Evolutionary conservation across 2,329 filamentous ascomycete species (phyloP).

Genomic region (Talaromyces marneffei): DNA sequence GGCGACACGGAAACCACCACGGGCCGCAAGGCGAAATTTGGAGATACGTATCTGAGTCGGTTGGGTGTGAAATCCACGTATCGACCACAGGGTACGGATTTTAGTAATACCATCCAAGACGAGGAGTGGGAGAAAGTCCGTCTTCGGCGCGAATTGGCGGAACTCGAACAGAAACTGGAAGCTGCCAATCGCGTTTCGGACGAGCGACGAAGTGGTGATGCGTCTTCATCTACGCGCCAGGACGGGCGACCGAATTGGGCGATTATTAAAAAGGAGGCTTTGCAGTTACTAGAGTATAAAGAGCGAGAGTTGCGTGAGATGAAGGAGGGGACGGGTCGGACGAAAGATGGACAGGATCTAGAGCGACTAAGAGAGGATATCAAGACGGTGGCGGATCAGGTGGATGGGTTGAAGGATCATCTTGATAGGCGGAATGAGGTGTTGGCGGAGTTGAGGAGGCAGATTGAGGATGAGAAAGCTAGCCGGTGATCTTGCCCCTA

Average conservation of each 20-base stretch:
- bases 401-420: constrained; percentile 83
- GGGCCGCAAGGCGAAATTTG: constrained; percentile 93
- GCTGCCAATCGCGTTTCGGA: constrained; percentile 71
- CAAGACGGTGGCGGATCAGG: constrained; percentile 84
- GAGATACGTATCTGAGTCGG: constrained; percentile 89
- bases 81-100: constrained; percentile 82
- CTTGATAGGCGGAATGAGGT: constrained; percentile 68
- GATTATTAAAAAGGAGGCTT: constrained; percentile 86
- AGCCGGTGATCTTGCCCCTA: constrained; percentile 31
- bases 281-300: constrained; percentile 95
- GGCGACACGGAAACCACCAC: constrained; percentile 70
- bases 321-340: constrained; percentile 54
- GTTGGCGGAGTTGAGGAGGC: constrained; percentile 67
- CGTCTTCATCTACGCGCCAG: constrained; percentile 41
- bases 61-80: constrained; percentile 76
- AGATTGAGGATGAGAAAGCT: constrained; percentile 82
- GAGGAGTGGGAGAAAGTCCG: constrained; percentile 96
- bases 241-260: constrained; percentile 75
- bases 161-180: constrained; percentile 81
- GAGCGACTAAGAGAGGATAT: constrained; percentile 80
- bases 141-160: constrained; percentile 83
- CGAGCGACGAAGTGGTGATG: constrained; percentile 43
- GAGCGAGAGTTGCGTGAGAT: constrained; percentile 65
- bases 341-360: constrained; percentile 63
- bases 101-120: constrained; percentile 74